Conservation (phyloP, 306 rosid genomes). For the Prunus mume region DNA sequence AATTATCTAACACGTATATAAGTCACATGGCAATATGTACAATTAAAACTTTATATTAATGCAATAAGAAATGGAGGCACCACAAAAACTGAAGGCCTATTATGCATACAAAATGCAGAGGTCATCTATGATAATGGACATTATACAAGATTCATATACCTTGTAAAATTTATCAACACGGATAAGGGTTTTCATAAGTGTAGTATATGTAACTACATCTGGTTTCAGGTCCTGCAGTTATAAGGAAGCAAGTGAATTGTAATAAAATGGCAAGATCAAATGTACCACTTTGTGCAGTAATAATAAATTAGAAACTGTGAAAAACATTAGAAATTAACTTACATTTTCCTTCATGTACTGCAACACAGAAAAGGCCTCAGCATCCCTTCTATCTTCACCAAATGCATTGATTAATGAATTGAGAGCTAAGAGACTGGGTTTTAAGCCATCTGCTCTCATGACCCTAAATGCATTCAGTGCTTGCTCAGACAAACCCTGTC, state of each 20-base stretch:
- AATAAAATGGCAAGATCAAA: constrained; percentile 9
- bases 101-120: background rate
- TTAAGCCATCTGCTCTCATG: constrained; percentile 79
- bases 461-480: constrained; percentile 78
- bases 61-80: no score
- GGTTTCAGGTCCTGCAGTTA: constrained; percentile 72
- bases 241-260: constrained; percentile 20
- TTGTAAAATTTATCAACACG: constrained; percentile 71
- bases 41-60: background rate
- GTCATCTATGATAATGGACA: constrained; percentile 5
- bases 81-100: background rate
- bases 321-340: constrained; percentile 12
- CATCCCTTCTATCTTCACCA: constrained; percentile 87
- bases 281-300: background rate
- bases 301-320: background rate
- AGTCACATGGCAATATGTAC: background rate
- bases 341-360: constrained; percentile 89
- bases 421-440: constrained; percentile 85
- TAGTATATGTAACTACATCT: constrained; percentile 93
- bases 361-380: constrained; percentile 89
- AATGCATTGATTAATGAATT: constrained; percentile 88
- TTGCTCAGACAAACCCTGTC: constrained; percentile 86
- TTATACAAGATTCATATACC: constrained; percentile 35
- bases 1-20: constrained; percentile 10
- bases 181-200: constrained; percentile 86